Base-by-base conservation (phyloP, 768 basidiomycete genomes). In the Auricularia auricula-judae region DNA sequence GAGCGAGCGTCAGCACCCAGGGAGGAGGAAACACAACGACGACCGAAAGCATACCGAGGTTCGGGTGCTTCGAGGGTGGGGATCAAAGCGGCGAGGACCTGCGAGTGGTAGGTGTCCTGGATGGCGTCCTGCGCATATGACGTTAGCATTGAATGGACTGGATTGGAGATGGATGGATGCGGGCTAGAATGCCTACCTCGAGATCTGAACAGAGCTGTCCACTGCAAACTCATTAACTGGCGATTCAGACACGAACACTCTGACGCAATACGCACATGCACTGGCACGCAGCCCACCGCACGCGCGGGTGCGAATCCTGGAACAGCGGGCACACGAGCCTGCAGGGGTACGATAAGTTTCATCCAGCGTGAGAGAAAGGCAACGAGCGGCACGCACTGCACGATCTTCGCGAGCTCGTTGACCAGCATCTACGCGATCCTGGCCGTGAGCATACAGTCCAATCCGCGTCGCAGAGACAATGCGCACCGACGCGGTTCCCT, bases 191-290 rank as follows among this genome's bases (percentile, higher is more conserved):
- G 68, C 77, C 61, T 72, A 89, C 90, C 77, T 91, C 91, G 54
- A 93, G 79, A 75, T 95, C 93, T 3, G 90, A 92, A 71, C 93
- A 93, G 3, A 96, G 77, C 71, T 94, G 93, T 0, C 93, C 93
- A 59, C 92, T 91, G 67, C 36, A 66, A 21, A 23, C 66, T 35
- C 68, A 65, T 58, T 56, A 56, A 29, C 65, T 43, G 66, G 59
- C 61, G 60, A 62, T 63, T 11, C 58, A 8, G 34, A 47, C 36
- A 21, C 18, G 11, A 36, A 66, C 80, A 65, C 53, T 12, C 47
- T 16, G 54, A 16, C 54, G 39, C 23, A 36, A n/a, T 34, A 35
- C 75, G 66, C 88, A 92, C 89, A 74, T 82, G 79, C 91, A 92
- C 76, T 94, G 92, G 75, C 91, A 91, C 54, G 92, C 90, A 2